These are phyloP conservation scores for Hortiboletus campestris DNA, from an alignment of 768 basidiomycete species.

Conservation along the genomic window DNA sequence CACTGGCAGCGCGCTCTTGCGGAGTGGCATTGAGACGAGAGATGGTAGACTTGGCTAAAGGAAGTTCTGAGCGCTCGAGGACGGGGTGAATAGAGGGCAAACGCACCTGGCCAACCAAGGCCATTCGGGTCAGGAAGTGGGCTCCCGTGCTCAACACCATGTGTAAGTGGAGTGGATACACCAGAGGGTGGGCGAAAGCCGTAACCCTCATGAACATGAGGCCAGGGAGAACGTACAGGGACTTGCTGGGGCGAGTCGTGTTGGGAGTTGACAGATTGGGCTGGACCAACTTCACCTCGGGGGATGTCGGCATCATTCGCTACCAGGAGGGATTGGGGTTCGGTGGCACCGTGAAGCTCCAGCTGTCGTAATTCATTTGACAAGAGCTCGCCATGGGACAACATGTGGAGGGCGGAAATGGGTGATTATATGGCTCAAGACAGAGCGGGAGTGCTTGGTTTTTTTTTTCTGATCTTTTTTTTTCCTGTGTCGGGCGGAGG, in stretches of 20 bases:
- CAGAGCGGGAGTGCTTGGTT: too few relatives aligned
- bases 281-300: constrained; percentile 4
- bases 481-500: too few relatives aligned
- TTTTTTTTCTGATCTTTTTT: too few relatives aligned
- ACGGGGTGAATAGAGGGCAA: constrained; percentile 4
- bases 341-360: constrained; percentile 29
- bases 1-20: constrained; percentile 66
- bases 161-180: constrained; percentile 54
- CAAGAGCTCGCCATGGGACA: constrained; percentile 40
- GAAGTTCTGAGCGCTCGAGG: constrained; percentile 13
- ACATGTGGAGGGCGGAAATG: constrained; percentile 6
- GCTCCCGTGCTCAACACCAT: constrained; percentile 25
- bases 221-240: constrained; percentile 20
- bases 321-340: background rate
- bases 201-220: constrained; percentile 68
- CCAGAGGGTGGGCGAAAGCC: constrained; percentile 77
- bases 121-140: constrained; percentile 60
- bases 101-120: constrained; percentile 87
- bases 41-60: constrained; percentile 83
- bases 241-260: constrained; percentile 15
- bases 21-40: constrained; percentile 79
- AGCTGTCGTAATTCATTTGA: constrained; percentile 48
- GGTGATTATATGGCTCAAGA: background rate
- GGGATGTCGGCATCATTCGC: constrained; percentile 10
- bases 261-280: background rate